Conservation (phyloP, 257 asterid genomes). For the Prunella vulgaris region DNA sequence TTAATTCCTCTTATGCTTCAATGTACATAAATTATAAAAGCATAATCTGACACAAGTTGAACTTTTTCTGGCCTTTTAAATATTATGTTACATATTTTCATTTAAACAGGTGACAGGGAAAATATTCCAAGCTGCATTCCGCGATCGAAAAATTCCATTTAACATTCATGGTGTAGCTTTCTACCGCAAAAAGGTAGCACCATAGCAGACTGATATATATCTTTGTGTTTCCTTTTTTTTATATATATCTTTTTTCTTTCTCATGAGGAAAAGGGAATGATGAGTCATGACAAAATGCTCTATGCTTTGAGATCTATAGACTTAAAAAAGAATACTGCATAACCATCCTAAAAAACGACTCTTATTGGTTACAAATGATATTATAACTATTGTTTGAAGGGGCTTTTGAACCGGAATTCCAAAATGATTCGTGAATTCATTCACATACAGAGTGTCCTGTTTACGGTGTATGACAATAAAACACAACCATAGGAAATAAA, state of each 20-base stretch:
- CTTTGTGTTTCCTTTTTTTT: not conserved
- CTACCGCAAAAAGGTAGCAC: constrained; percentile 97
- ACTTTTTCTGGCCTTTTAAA: not conserved
- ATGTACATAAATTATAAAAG: constrained; percentile 18
- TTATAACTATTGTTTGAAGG: not conserved
- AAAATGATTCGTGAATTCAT: not conserved
- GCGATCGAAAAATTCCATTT: constrained; percentile 84
- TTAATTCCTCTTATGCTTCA: constrained; percentile 18
- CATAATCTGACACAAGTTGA: constrained; percentile 12
- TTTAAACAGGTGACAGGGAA: constrained; percentile 79
- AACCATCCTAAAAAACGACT: not conserved
- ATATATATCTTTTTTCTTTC: not conserved
- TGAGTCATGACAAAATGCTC: not conserved
- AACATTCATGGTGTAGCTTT: constrained; percentile 96
- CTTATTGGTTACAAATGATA: not conserved
- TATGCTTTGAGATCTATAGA: not conserved
- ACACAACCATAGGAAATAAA: not conserved
- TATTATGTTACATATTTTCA: constrained; percentile 11
- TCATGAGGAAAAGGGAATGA: not conserved
- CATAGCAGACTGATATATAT: not conserved
- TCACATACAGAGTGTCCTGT: not conserved
- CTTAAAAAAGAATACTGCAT: not conserved
- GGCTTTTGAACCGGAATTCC: not conserved
- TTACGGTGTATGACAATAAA: not conserved
- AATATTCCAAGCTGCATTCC: constrained; percentile 82